These are phyloP conservation scores for Globisporangium paroecandrum DNA, from an alignment of 352 stramenopile genomes.

Conservation along the genomic window DNA sequence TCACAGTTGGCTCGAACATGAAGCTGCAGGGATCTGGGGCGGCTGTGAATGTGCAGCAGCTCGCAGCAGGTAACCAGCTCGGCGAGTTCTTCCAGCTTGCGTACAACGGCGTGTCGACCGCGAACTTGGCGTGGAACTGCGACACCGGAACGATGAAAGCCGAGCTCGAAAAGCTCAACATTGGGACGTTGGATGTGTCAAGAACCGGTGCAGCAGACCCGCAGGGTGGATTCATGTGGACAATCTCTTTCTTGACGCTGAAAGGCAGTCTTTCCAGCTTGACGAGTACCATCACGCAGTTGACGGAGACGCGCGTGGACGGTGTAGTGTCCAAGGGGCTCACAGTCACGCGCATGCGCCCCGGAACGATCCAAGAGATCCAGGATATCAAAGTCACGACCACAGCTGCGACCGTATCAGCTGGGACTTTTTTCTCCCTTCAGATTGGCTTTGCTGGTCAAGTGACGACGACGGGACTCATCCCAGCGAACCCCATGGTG, in stretches of 20 bases:
- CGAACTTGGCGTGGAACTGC: constrained; percentile 76
- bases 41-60: constrained; percentile 31
- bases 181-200: constrained; percentile 60
- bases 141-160: constrained; percentile 65
- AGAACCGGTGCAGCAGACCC: constrained; percentile 60
- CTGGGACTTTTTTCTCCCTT: constrained; percentile 42
- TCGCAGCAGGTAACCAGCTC: constrained; percentile 60
- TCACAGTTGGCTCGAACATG: constrained; percentile 43
- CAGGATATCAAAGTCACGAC: constrained; percentile 67
- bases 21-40: constrained; percentile 38
- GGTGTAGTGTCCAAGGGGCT: constrained; percentile 43
- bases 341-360: constrained; percentile 34
- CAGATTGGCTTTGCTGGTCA: constrained; percentile 42
- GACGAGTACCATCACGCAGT: constrained; percentile 21
- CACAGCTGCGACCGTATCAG: constrained; percentile 28
- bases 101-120: constrained; percentile 50
- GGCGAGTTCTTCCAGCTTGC: constrained; percentile 58
- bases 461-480: constrained; percentile 66
- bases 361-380: constrained; percentile 60
- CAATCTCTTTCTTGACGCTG: constrained; percentile 89
- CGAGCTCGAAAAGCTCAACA: constrained; percentile 45
- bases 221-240: constrained; percentile 92
- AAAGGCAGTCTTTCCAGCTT: constrained; percentile 46
- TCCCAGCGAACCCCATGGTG: constrained; percentile 73
- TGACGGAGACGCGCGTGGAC: constrained; percentile 58